Base-by-base conservation (phyloP, 2,329 filamentous ascomycete genomes). In the Tolypocladium tundrense region DNA sequence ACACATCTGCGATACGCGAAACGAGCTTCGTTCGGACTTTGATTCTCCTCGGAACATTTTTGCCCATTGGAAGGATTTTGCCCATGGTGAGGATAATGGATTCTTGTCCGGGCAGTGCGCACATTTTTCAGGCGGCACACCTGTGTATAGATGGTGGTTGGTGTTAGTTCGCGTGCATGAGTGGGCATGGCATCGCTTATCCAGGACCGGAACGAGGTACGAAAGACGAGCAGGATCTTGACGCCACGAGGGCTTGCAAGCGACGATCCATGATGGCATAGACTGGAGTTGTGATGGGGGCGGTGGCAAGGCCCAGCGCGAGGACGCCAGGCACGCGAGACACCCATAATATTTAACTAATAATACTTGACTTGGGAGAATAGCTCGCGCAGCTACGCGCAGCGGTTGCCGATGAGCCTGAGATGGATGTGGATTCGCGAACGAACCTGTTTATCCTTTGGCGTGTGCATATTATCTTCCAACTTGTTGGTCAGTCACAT, bases 121-220 rank as follows among this genome's bases (percentile, higher is more conserved):
- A 24, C 33, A 54, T 40, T 54, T 45, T 11, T 40, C 40, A 37
- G 41, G 68, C 70, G 70, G 13, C 16, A 42, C 68, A 63, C 61
- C 61, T 77, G 74, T 78, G 77, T 72, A 78, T 78, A 78, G 70
- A 77, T 63, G 67, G 70, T 69, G 71, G 70, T 56, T 56, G 53
- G 74, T 75, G 70, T 52, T 75, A 75, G 73, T 77, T 77, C 73
- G 75, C 75, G 75, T 75, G 48, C 8, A 21, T 19, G 73, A 69
- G 75, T 74, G 33, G 70, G 70, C 73, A 76, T 70, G 72, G 75
- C 73, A 77, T 75, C 66, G 73, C 73, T 77, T 76, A 74, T 66
- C 58, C 57, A 51, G 59, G 56, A 52, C 58, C 45, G 60, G 43
- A 52, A 57, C 55, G 45, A 54, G 16, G 51, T 55, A 60, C 45